phyloP scores from a whole-genome alignment of 2,329 filamentous ascomycete species.

The Elsinoe fawcettii region DNA sequence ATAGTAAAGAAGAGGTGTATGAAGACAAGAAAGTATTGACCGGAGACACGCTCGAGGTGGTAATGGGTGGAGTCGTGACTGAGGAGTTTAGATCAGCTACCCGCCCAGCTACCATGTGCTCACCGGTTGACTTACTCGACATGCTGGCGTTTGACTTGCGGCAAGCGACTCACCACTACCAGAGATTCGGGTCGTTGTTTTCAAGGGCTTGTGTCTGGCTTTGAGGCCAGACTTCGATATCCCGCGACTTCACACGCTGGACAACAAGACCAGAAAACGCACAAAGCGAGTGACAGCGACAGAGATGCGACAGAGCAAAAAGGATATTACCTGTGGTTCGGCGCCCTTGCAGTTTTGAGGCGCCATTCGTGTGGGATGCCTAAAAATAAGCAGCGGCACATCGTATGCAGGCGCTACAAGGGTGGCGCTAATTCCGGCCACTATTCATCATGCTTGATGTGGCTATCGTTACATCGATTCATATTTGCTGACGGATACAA shows the following conservation, averaged over 20 bases:
- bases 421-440: background rate
- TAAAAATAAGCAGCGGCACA: constrained; percentile 13
- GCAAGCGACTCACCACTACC: background rate
- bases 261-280: background rate
- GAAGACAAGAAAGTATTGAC: constrained; percentile 6
- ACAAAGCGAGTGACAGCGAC: background rate
- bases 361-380: background rate
- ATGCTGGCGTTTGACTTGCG: background rate
- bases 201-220: background rate
- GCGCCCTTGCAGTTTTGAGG: constrained; percentile 2
- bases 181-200: background rate
- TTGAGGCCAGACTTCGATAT: background rate
- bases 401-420: background rate
- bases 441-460: background rate
- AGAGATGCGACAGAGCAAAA: background rate
- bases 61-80: background rate
- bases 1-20: constrained; percentile 1
- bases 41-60: background rate
- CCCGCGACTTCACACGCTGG: too few relatives aligned
- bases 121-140: constrained; percentile 7
- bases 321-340: background rate
- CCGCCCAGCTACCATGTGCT: background rate
- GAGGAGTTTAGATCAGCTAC: background rate
- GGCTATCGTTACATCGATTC: background rate
- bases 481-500: background rate